A percentile compares a stretch with the other conserved stretches of the same genome.
These are phyloP conservation scores for Erythrobasidium yunnanense DNA, from an alignment of 768 basidiomycete species.

Conservation along the genomic window DNA sequence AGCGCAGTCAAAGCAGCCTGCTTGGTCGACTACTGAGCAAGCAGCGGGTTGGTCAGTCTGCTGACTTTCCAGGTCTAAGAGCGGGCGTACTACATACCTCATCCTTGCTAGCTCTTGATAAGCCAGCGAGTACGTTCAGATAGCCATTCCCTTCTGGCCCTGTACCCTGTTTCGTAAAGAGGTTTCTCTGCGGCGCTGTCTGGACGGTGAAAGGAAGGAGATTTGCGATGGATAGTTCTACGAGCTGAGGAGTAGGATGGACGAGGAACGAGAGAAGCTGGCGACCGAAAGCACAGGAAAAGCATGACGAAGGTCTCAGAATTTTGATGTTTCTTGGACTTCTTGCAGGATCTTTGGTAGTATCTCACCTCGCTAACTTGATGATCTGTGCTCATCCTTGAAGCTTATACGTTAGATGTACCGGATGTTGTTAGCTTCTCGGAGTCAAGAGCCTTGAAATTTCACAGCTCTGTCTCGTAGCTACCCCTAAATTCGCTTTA, in stretches of 20 bases:
- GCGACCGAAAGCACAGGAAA: no score
- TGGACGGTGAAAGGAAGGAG: constrained; percentile 12
- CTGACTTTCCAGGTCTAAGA: neutral
- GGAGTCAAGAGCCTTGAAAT: neutral
- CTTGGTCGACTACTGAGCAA: neutral
- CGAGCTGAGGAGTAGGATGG: constrained; percentile 7
- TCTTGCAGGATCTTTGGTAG: no score
- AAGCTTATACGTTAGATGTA: neutral
- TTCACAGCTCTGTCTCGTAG: neutral
- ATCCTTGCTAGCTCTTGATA: neutral
- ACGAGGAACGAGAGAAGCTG: constrained; percentile 12
- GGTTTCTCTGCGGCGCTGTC: neutral
- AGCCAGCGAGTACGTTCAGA: neutral
- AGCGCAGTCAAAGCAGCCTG: constrained; percentile 20
- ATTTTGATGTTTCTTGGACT: no score
- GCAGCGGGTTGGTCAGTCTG: neutral
- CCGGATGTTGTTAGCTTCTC: neutral
- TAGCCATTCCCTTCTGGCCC: constrained; percentile 8
- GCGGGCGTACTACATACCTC: neutral
- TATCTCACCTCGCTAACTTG: constrained; percentile 12
- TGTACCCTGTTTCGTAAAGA: neutral
- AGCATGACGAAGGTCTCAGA: no score
- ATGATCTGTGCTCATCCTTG: neutral
- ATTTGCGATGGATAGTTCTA: neutral
- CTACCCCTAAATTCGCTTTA: neutral